Conservation (phyloP, 768 basidiomycete species). For the Boletus rubropictus region DNA sequence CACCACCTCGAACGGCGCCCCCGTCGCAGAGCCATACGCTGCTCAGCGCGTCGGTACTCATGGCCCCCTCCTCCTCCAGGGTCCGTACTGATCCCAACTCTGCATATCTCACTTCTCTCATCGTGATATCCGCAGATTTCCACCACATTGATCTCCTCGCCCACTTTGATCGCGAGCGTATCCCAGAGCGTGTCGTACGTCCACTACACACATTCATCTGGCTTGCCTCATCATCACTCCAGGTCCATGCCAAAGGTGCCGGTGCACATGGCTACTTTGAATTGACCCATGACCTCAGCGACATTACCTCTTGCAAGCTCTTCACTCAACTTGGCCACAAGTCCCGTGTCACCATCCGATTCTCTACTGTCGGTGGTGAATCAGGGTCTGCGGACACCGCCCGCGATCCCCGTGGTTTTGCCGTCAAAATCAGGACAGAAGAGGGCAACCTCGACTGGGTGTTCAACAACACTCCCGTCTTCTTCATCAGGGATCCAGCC, state of each 20-base stretch:
- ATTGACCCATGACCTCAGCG: slow-evolving; percentile 79
- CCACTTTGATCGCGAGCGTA: slow-evolving; percentile 92
- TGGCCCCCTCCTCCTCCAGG: slow-evolving; percentile 88
- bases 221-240: slow-evolving; percentile 24
- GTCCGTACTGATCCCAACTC: slow-evolving; percentile 33
- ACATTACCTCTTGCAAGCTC: slow-evolving; percentile 67
- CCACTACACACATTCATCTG: neutral
- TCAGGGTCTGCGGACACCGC: slow-evolving; percentile 87
- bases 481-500: slow-evolving; percentile 82
- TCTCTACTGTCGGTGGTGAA: slow-evolving; percentile 92
- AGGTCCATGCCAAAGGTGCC: slow-evolving; percentile 90
- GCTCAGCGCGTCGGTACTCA: slow-evolving; percentile 66
- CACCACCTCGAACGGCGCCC: slow-evolving; percentile 83
- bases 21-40: slow-evolving; percentile 70
- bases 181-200: slow-evolving; percentile 87
- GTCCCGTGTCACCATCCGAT: slow-evolving; percentile 73
- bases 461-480: slow-evolving; percentile 88
- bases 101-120: slow-evolving; percentile 9
- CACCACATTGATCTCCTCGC: slow-evolving; percentile 85
- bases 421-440: slow-evolving; percentile 81
- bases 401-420: slow-evolving; percentile 91
- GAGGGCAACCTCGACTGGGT: slow-evolving; percentile 93
- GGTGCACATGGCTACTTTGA: slow-evolving; percentile 93
- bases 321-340: slow-evolving; percentile 63
- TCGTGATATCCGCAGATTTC: slow-evolving; percentile 52